Evolutionary conservation across 768 basidiomycete genomes (phyloP).

Genomic region (Ramaria rubella): DNA sequence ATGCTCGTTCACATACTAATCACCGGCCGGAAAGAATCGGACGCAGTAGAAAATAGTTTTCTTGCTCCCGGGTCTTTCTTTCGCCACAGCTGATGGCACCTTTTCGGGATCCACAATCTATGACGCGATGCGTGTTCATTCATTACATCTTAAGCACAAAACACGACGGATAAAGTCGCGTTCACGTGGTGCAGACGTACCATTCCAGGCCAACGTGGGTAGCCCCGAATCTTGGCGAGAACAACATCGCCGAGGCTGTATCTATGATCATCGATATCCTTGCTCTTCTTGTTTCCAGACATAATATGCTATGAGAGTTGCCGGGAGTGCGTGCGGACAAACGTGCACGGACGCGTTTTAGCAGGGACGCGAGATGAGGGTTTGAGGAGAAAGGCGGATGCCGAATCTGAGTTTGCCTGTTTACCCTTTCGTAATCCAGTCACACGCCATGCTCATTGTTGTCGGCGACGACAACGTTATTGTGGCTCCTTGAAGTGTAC

Average conservation of each 20-base stretch:
- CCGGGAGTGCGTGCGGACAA: neutral
- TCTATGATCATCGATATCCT: slow-evolving; percentile 32
- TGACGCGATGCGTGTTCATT: neutral
- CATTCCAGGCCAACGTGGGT: slow-evolving; percentile 91
- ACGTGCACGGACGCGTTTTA: slow-evolving; percentile 7
- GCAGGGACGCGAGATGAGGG: slow-evolving; percentile 10
- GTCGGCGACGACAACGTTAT: no score
- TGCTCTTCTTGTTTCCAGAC: slow-evolving; percentile 30
- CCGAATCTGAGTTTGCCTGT: slow-evolving; percentile 11
- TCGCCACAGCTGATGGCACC: slow-evolving; percentile 54
- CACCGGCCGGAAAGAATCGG: slow-evolving; percentile 89
- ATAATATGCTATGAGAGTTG: neutral
- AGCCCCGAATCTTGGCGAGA: slow-evolving; percentile 89
- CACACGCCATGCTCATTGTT: no score
- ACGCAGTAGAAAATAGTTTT: slow-evolving; percentile 68
- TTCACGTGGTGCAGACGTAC: slow-evolving; percentile 45
- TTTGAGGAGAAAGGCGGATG: slow-evolving; percentile 14
- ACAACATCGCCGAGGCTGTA: slow-evolving; percentile 81
- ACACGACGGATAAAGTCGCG: slow-evolving; percentile 15
- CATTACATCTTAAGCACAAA: neutral
- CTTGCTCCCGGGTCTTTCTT: slow-evolving; percentile 66
- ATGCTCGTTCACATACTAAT: slow-evolving; percentile 63
- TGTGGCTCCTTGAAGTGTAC: no score
- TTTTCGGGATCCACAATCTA: slow-evolving; percentile 76
- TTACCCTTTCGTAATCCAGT: no score